These are phyloP conservation scores for Limtongia smithiae DNA, from an alignment of 805 yeast species.

Conservation along the genomic window DNA sequence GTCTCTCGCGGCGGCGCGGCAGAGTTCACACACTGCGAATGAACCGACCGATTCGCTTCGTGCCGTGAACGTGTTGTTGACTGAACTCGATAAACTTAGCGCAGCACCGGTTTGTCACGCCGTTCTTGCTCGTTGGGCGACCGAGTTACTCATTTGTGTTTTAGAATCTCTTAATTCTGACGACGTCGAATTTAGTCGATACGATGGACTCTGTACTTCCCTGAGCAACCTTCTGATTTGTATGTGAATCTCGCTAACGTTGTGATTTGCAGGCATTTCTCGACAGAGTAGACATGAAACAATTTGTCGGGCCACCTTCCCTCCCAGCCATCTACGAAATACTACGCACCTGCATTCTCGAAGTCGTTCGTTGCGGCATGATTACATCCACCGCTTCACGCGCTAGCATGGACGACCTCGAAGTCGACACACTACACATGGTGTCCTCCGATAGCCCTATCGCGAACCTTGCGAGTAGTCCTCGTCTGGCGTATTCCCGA, in stretches of 20 bases:
- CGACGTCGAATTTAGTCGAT: constrained; percentile 43
- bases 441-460: no score
- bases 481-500: no score
- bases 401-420: no score
- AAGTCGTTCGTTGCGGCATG: constrained; percentile 26
- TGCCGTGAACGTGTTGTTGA: constrained; percentile 45
- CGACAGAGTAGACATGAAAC: constrained; percentile 44
- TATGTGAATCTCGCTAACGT: no score
- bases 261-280: constrained; percentile 43
- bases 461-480: no score
- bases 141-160: no score
- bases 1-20: constrained; percentile 44
- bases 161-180: constrained; percentile 40
- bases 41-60: constrained; percentile 46
- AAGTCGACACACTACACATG: no score
- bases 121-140: no score
- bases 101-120: constrained; percentile 12
- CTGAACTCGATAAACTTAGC: constrained; percentile 43
- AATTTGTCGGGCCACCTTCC: constrained; percentile 40
- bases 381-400: constrained; percentile 4
- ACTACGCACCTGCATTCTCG: constrained; percentile 34
- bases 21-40: constrained; percentile 37
- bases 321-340: constrained; percentile 36
- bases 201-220: constrained; percentile 38
- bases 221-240: no score